phyloP scores from a whole-genome alignment of 192 early-diverging fungal genomes.

The Cladochytrium replicatum region DNA sequence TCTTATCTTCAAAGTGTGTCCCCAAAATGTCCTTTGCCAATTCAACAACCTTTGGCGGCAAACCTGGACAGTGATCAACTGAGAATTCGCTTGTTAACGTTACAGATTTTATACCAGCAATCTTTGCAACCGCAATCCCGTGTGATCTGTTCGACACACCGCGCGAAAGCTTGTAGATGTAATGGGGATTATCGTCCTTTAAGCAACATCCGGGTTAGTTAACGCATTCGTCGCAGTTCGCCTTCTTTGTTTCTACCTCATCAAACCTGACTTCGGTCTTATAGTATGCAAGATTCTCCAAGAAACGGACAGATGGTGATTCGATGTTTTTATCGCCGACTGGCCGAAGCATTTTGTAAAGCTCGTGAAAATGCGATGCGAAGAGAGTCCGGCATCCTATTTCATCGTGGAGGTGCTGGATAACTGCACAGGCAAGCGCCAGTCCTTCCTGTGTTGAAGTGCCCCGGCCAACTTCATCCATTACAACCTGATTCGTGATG shows the following conservation, averaged over 20 bases:
- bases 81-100: too few species aligned
- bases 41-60: too few species aligned
- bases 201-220: neutral
- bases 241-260: neutral
- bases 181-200: constrained; percentile 40
- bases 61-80: too few species aligned
- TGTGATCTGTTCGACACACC: constrained; percentile 59
- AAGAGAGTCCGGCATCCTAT: constrained; percentile 52
- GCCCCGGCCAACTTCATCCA: constrained; percentile 75
- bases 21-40: too few species aligned
- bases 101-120: constrained; percentile 65
- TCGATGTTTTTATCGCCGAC: constrained; percentile 1
- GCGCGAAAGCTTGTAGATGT: constrained; percentile 51
- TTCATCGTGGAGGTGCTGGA: constrained; percentile 42
- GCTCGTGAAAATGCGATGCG: constrained; percentile 72
- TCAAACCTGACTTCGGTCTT: neutral
- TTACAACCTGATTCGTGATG: constrained; percentile 46
- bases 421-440: constrained; percentile 56
- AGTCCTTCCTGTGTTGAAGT: constrained; percentile 66
- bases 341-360: constrained; percentile 28
- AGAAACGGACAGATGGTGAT: neutral
- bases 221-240: neutral
- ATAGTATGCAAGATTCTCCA: constrained; percentile 3
- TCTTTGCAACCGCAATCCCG: constrained; percentile 61
- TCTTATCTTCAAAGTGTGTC: too few species aligned